Evolutionary conservation across 495 filamentous ascomycete genomes (phyloP).

Genomic region (Neurospora sp.): DNA sequence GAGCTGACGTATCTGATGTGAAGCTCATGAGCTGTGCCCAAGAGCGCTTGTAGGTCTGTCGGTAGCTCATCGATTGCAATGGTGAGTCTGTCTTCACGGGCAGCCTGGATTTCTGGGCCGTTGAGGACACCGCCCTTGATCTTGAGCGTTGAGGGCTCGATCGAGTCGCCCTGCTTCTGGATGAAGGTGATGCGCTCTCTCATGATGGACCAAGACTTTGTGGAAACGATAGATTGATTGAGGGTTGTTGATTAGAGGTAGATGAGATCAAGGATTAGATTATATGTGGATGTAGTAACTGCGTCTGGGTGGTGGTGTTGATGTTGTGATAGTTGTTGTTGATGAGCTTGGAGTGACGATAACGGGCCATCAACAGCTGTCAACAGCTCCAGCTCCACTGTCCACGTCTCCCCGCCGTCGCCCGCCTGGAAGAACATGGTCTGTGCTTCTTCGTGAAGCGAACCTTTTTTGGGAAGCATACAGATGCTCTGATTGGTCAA

Average conservation of each 20-base stretch:
- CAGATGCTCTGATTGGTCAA: constrained; percentile 4
- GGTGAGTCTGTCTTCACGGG: constrained; percentile 73
- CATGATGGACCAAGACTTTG: constrained; percentile 40
- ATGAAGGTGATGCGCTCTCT: constrained; percentile 78
- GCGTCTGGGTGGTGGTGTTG: neutral
- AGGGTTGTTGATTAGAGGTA: neutral
- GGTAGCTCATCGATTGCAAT: constrained; percentile 66
- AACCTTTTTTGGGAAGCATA: neutral
- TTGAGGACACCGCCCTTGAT: constrained; percentile 40
- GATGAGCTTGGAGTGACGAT: neutral
- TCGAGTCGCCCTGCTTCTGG: constrained; percentile 48
- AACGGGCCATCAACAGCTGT: neutral
- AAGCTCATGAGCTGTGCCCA: constrained; percentile 60
- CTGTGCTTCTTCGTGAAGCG: neutral
- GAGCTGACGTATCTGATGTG: constrained; percentile 71
- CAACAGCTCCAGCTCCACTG: neutral
- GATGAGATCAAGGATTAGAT: neutral
- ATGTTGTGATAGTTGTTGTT: neutral
- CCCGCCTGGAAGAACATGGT: neutral
- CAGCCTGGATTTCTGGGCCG: constrained; percentile 49
- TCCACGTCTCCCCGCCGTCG: neutral
- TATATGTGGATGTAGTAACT: neutral
- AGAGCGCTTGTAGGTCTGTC: constrained; percentile 49
- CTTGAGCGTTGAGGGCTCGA: constrained; percentile 50
- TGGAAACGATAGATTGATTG: neutral